These are phyloP conservation scores for Xylaria sp. DNA, from an alignment of 2,329 filamentous ascomycete genomes.

Conservation along the genomic window DNA sequence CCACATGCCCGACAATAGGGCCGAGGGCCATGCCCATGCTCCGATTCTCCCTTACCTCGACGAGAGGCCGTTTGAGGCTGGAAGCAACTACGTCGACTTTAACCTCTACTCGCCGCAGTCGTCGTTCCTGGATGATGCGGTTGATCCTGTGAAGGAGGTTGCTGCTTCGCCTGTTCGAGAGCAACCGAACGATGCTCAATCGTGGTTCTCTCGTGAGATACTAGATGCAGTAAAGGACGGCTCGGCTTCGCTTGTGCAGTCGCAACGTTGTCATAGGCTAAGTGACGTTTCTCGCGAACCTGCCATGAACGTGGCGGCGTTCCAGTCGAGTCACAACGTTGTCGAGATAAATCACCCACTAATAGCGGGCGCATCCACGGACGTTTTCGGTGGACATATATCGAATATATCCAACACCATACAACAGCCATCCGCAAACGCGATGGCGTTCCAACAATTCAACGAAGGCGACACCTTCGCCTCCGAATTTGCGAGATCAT, in stretches of 20 bases:
- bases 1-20: conserved; percentile 9
- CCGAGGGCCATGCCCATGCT: conserved; percentile 14
- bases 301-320: too few species aligned
- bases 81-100: conserved; percentile 50
- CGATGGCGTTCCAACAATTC: neutral
- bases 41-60: conserved; percentile 40
- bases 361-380: too few species aligned
- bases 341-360: too few species aligned
- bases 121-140: conserved; percentile 46
- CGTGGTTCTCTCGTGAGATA: too few species aligned
- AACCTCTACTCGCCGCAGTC: conserved; percentile 49
- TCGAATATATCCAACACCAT: neutral
- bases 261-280: too few species aligned
- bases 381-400: too few species aligned
- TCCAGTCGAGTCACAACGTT: too few species aligned
- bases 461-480: neutral
- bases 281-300: too few species aligned
- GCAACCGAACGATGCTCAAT: too few species aligned
- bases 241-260: too few species aligned
- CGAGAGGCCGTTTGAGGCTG: conserved; percentile 31
- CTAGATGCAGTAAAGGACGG: too few species aligned
- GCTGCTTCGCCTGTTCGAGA: conserved; percentile 18
- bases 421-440: neutral
- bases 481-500: neutral
- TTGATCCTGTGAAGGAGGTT: conserved; percentile 27